Conservation (phyloP, 495 filamentous ascomycete genomes). For the Massariosphaeria phaeospora region DNA sequence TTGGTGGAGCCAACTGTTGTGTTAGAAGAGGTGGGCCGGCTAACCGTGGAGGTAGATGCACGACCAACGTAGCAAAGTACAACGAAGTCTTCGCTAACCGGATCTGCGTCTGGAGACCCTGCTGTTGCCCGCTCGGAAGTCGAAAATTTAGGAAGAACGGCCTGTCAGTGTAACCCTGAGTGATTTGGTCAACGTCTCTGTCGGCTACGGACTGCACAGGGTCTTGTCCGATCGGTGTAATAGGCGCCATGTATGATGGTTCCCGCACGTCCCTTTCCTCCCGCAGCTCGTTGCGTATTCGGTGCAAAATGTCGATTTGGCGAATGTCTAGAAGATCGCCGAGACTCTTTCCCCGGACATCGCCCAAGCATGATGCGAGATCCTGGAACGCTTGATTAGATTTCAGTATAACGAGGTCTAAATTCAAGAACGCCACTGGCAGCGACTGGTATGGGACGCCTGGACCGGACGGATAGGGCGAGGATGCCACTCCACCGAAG, state of each 20-base stretch:
- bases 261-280: conserved; percentile 41
- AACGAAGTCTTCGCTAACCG: conserved; percentile 35
- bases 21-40: conserved; percentile 24
- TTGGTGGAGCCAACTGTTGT: conserved; percentile 29
- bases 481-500: conserved; percentile 3
- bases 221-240: conserved; percentile 34
- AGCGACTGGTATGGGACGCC: conserved; percentile 10
- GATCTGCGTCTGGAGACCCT: conserved; percentile 25
- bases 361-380: conserved; percentile 27
- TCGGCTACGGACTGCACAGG: conserved; percentile 31
- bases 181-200: conserved; percentile 30
- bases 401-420: conserved; percentile 40
- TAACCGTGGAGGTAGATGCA: conserved; percentile 18
- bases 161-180: conserved; percentile 28
- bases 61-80: conserved; percentile 35
- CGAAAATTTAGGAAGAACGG: conserved; percentile 28
- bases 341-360: conserved; percentile 36
- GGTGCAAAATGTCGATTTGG: conserved; percentile 30
- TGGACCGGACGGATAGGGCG: conserved; percentile 10
- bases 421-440: conserved; percentile 35
- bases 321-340: conserved; percentile 30
- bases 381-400: conserved; percentile 39
- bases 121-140: conserved; percentile 19
- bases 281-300: conserved; percentile 35
- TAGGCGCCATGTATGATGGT: conserved; percentile 43